Conservation (phyloP, 768 basidiomycete species). For the Tubosaeta sp. region DNA sequence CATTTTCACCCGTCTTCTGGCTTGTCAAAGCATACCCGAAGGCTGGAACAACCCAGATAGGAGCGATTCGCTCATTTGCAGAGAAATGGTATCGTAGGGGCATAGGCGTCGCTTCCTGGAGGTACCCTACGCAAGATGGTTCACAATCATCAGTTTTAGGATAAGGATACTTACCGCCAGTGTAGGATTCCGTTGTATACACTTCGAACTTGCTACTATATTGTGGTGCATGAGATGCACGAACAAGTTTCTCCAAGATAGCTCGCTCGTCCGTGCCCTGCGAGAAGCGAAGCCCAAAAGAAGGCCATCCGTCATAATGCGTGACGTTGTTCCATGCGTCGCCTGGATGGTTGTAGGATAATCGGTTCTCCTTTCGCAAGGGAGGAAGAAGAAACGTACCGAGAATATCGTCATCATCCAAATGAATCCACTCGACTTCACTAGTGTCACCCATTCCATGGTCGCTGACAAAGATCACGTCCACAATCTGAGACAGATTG, state of each 20-base stretch:
- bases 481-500: slow-evolving; percentile 78
- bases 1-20: slow-evolving; percentile 50
- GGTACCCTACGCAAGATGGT: slow-evolving; percentile 2
- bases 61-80: slow-evolving; percentile 73
- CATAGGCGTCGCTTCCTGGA: slow-evolving; percentile 42
- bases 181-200: slow-evolving; percentile 23
- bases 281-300: slow-evolving; percentile 78
- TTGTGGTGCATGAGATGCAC: slow-evolving; percentile 40
- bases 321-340: slow-evolving; percentile 25
- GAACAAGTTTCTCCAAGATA: slow-evolving; percentile 51
- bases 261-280: slow-evolving; percentile 50
- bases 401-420: slow-evolving; percentile 50
- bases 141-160: not conserved
- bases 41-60: slow-evolving; percentile 79
- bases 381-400: slow-evolving; percentile 12
- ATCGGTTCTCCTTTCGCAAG: not conserved
- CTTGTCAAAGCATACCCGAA: slow-evolving; percentile 79
- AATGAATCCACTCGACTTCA: slow-evolving; percentile 65
- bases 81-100: slow-evolving; percentile 77
- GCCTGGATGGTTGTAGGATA: slow-evolving; percentile 6
- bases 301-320: slow-evolving; percentile 86
- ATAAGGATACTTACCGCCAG: slow-evolving; percentile 12
- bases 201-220: slow-evolving; percentile 65
- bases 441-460: slow-evolving; percentile 94
- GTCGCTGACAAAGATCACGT: slow-evolving; percentile 86